phyloP scores from a whole-genome alignment of 1,139 yeast species.

The Magnusiomyces suaveolens region DNA sequence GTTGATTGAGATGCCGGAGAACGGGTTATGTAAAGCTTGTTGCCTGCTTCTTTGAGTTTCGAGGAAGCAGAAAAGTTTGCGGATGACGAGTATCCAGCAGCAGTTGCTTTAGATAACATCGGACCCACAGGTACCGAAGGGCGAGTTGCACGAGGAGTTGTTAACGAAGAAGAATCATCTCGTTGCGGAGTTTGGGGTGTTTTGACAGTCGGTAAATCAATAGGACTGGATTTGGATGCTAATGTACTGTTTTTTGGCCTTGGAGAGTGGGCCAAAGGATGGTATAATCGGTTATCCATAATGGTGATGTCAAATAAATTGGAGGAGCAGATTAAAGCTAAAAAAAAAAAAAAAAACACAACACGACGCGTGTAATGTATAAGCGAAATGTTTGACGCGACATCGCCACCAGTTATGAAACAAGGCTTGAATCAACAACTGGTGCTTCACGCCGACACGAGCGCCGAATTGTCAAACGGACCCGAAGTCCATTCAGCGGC shows the following conservation, averaged over 20 bases:
- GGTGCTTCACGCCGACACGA: too few species aligned
- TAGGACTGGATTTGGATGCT: too few species aligned
- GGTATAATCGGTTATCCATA: not conserved
- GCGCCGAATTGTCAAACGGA: too few species aligned
- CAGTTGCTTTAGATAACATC: conserved; percentile 1
- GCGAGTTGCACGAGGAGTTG: not conserved
- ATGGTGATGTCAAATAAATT: not conserved
- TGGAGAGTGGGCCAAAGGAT: not conserved
- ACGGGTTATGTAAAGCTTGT: not conserved
- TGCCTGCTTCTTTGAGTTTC: not conserved
- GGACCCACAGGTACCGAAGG: not conserved
- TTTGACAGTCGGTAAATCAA: too few species aligned
- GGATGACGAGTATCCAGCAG: not conserved
- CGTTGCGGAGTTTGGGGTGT: too few species aligned
- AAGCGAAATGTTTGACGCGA: not conserved
- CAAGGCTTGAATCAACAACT: too few species aligned
- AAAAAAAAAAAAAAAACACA: too few species aligned
- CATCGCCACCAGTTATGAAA: too few species aligned
- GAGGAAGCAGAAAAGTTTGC: not conserved
- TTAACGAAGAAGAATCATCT: not conserved
- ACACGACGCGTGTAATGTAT: not conserved
- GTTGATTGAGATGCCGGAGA: not conserved
- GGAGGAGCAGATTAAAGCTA: not conserved
- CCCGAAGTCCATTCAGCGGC: too few species aligned
- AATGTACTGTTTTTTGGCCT: too few species aligned